phyloP scores from a whole-genome alignment of 2,329 filamentous ascomycete species.

The Remersonia thermophila region DNA sequence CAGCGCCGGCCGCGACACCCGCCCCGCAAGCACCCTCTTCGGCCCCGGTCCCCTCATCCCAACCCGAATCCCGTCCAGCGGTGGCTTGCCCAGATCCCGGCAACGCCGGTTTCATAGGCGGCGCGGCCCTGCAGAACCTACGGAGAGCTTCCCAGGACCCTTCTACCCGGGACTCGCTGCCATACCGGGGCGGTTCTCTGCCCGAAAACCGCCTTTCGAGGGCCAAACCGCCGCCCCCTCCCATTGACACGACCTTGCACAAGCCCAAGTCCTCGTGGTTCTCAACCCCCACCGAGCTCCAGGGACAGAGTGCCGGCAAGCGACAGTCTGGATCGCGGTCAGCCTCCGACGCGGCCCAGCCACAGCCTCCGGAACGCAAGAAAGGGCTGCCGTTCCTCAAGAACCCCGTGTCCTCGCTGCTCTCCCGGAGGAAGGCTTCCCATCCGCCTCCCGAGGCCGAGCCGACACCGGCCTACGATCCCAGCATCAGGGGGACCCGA shows the following conservation, averaged over 20 bases:
- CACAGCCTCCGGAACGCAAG: slow-evolving; percentile 34
- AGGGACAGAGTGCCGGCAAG: slow-evolving; percentile 26
- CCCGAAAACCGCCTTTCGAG: slow-evolving; percentile 19
- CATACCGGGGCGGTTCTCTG: slow-evolving; percentile 7
- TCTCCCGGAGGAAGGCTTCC: slow-evolving; percentile 43
- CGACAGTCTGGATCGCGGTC: too few relatives aligned
- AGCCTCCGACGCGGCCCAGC: too few relatives aligned
- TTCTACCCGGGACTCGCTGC: slow-evolving; percentile 13
- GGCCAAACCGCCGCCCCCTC: slow-evolving; percentile 24
- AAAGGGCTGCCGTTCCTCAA: slow-evolving; percentile 47
- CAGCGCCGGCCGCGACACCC: not conserved
- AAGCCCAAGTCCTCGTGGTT: slow-evolving; percentile 31
- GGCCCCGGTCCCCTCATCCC: too few relatives aligned
- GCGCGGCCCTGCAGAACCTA: slow-evolving; percentile 40
- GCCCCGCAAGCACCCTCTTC: too few relatives aligned
- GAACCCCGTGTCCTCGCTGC: slow-evolving; percentile 46
- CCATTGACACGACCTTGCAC: slow-evolving; percentile 25
- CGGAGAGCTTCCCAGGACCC: slow-evolving; percentile 25
- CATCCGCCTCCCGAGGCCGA: slow-evolving; percentile 34
- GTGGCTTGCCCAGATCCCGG: too few relatives aligned
- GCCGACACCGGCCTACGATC: slow-evolving; percentile 40
- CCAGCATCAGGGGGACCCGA: slow-evolving; percentile 49
- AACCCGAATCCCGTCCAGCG: too few relatives aligned
- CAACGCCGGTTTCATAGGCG: slow-evolving; percentile 35
- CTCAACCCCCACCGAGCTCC: slow-evolving; percentile 37